Percentiles rank a stretch among this genome's conserved stretches.
These are phyloP conservation scores for Pseudozyma sp. DNA, from an alignment of 1,284 basidiomycete species.

Conservation along the genomic window DNA sequence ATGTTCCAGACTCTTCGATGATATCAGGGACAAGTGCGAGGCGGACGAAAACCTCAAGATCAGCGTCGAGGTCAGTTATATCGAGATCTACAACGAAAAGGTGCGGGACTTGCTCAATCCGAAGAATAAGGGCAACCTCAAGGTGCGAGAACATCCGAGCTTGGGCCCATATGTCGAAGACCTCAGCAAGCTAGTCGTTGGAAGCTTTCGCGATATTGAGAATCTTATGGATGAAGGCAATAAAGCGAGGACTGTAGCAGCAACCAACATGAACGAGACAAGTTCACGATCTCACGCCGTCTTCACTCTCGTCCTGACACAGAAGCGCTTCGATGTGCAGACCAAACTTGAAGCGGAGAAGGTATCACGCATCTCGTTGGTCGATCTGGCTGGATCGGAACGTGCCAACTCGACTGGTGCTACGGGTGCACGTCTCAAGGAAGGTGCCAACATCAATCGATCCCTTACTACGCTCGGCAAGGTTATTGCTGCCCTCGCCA, in stretches of 20 bases:
- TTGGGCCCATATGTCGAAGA: constrained; percentile 91
- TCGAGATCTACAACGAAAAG: constrained; percentile 87
- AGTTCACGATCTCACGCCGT: constrained; percentile 65
- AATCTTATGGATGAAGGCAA: constrained; percentile 99
- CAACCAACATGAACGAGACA: constrained; percentile 67
- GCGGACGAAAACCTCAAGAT: constrained; percentile 80
- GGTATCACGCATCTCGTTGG: constrained; percentile 64
- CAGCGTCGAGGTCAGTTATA: constrained; percentile 96
- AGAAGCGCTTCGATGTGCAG: constrained; percentile 52
- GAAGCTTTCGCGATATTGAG: constrained; percentile 94
- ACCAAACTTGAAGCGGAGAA: constrained; percentile 64
- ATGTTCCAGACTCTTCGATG: constrained; percentile 91
- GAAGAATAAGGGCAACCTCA: constrained; percentile 93
- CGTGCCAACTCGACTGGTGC: constrained; percentile 68
- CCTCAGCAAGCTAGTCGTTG: constrained; percentile 90
- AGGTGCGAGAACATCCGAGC: constrained; percentile 94
- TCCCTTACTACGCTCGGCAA: constrained; percentile 56
- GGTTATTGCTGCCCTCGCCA: constrained; percentile 65
- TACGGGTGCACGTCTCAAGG: constrained; percentile 66
- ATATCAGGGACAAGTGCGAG: constrained; percentile 75
- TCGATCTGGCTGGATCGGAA: constrained; percentile 65
- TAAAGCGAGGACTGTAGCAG: constrained; percentile 74
- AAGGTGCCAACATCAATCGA: constrained; percentile 69
- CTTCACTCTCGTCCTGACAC: constrained; percentile 62
- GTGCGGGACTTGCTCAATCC: constrained; percentile 94